Evolutionary conservation across 495 filamentous ascomycete species (phyloP).

Genomic region (Talaromyces nanjingensis): DNA sequence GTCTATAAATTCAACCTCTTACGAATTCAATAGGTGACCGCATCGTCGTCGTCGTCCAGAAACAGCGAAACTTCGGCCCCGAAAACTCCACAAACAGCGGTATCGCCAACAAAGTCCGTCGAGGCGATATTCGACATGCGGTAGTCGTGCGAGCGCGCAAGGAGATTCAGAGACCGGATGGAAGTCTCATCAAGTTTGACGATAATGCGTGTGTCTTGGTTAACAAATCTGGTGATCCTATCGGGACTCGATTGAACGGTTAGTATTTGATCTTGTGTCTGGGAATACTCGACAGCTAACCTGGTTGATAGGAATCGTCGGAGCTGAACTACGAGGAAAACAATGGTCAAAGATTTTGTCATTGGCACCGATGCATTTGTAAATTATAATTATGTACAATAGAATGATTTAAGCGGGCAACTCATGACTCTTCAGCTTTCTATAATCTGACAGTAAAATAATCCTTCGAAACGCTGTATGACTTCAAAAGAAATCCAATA

Average conservation of each 20-base stretch:
- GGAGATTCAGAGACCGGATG: slow-evolving; percentile 78
- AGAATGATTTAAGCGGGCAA: background rate
- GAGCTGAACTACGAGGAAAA: slow-evolving; percentile 75
- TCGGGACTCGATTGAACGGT: slow-evolving; percentile 89
- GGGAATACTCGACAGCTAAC: background rate
- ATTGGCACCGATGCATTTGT: slow-evolving; percentile 89
- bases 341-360: slow-evolving; percentile 98
- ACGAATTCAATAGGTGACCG: slow-evolving; percentile 63
- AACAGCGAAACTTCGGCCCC: slow-evolving; percentile 72
- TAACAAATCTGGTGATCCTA: slow-evolving; percentile 93
- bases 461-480: background rate
- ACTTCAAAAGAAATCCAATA: slow-evolving; percentile 2
- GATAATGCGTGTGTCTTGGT: slow-evolving; percentile 98
- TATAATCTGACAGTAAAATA: background rate
- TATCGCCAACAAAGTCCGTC: slow-evolving; percentile 84
- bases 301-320: slow-evolving; percentile 59
- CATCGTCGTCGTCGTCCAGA: slow-evolving; percentile 96
- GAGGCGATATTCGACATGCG: slow-evolving; percentile 94
- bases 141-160: slow-evolving; percentile 89
- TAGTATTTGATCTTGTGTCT: slow-evolving; percentile 11
- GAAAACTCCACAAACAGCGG: slow-evolving; percentile 50
- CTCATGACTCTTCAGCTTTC: background rate
- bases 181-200: slow-evolving; percentile 84
- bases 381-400: slow-evolving; percentile 29
- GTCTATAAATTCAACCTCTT: no score